These are phyloP conservation scores for Brassica incana DNA, from an alignment of 345 rosid species.

Conservation along the genomic window DNA sequence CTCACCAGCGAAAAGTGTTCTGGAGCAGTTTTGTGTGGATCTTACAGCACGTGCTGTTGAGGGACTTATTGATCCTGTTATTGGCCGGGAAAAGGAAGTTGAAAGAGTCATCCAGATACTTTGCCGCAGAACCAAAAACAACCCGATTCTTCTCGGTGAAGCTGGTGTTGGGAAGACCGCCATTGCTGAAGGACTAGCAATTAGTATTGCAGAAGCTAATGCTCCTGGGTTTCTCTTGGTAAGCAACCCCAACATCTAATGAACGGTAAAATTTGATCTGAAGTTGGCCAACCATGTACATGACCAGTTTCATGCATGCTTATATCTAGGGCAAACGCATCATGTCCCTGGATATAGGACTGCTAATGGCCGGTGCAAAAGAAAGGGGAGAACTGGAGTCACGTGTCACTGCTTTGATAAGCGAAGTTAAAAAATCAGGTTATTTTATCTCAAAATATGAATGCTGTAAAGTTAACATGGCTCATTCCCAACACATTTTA, in stretches of 20 bases:
- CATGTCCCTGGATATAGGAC: slow-evolving; percentile 90
- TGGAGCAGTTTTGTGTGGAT: slow-evolving; percentile 93
- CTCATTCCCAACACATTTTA: slow-evolving; percentile 10
- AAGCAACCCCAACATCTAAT: slow-evolving; percentile 16
- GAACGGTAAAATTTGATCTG: background rate
- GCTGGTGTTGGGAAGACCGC: slow-evolving; percentile 99
- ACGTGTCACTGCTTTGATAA: slow-evolving; percentile 77
- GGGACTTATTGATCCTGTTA: slow-evolving; percentile 89
- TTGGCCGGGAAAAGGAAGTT: slow-evolving; percentile 81
- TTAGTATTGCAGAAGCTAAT: slow-evolving; percentile 69
- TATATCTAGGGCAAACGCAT: slow-evolving; percentile 69
- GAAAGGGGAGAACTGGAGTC: slow-evolving; percentile 98
- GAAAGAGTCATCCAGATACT: slow-evolving; percentile 85
- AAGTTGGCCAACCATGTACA: slow-evolving; percentile 18
- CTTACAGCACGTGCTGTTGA: slow-evolving; percentile 86
- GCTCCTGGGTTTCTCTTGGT: slow-evolving; percentile 84
- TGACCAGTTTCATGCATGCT: slow-evolving; percentile 24
- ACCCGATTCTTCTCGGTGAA: slow-evolving; percentile 98
- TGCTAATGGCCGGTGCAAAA: slow-evolving; percentile 93
- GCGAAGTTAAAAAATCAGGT: slow-evolving; percentile 83
- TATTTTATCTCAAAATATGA: slow-evolving; percentile 19
- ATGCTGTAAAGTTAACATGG: slow-evolving; percentile 7
- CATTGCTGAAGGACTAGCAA: slow-evolving; percentile 93
- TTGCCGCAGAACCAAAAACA: slow-evolving; percentile 88
- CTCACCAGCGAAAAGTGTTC: slow-evolving; percentile 62